Percentiles rank a stretch among this genome's conserved stretches.
These are phyloP conservation scores for Xylaria sp. DNA, from an alignment of 2,329 filamentous ascomycete species.

Conservation along the genomic window DNA sequence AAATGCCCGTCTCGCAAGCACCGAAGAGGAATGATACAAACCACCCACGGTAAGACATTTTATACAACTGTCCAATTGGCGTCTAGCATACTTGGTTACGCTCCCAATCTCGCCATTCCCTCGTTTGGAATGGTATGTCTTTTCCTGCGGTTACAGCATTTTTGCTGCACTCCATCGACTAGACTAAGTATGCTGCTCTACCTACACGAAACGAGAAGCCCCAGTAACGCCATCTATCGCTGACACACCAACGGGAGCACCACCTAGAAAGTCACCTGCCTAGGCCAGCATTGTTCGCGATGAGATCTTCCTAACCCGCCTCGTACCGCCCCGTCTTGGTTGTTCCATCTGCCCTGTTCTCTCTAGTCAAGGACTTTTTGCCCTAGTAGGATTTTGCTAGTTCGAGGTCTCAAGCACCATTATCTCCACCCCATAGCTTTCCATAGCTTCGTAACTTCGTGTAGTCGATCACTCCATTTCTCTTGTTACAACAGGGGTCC, in stretches of 20 bases:
- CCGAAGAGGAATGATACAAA: constrained; percentile 36
- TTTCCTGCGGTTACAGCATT: constrained; percentile 31
- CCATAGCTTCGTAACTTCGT: constrained; percentile 31
- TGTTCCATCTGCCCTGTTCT: constrained; percentile 27
- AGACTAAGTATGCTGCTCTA: background rate
- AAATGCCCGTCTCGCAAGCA: constrained; percentile 34
- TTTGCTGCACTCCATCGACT: constrained; percentile 15
- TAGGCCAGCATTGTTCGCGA: constrained; percentile 38
- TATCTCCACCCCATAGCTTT: constrained; percentile 23
- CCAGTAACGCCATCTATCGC: constrained; percentile 29
- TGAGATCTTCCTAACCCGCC: constrained; percentile 29
- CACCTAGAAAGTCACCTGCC: constrained; percentile 42
- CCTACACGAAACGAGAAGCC: constrained; percentile 26
- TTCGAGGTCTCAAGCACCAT: constrained; percentile 20
- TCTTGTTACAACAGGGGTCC: constrained; percentile 32
- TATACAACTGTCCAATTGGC: constrained; percentile 20
- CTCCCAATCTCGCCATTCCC: constrained; percentile 29
- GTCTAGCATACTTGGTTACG: constrained; percentile 28
- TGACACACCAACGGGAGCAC: constrained; percentile 21
- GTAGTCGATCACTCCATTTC: constrained; percentile 24
- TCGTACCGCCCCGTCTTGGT: constrained; percentile 29
- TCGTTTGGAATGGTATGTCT: constrained; percentile 27
- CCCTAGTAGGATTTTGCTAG: constrained; percentile 21
- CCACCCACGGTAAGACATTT: constrained; percentile 41
- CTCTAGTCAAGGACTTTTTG: background rate